Evolutionary conservation across 257 asterid species (phyloP), one percentile per base, ranked within the genome.

Genomic region (Lavandula angustifolia): DNA sequence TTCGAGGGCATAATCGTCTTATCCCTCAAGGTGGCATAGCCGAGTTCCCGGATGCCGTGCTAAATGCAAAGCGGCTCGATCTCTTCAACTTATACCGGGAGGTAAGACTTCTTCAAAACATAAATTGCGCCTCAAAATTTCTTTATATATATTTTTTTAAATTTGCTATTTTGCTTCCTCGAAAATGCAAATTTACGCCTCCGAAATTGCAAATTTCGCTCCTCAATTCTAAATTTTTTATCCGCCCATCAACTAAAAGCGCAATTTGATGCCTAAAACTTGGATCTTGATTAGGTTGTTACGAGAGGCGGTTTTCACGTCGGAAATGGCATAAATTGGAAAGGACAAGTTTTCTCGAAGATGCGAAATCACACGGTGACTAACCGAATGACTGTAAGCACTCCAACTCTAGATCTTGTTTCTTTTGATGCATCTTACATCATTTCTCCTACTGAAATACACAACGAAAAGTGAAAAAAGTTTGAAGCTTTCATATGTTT

Each of bases 301-400:
- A 90, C 99, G n/a, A 75, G 99, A 75, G 99, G 99, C 10, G 99
- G 99, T 33, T 94, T 94, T 77, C 94, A 94, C 34, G 99, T 94
- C 5, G 99, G 99, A 65, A 94, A 94, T 50, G 99, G 97, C 74
- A 94, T 94, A 77, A 94, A 94, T 67, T 94, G 99, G 99, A 94
- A 94, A 75, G 99, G 99, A 43, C 99, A 94, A 71, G 99, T 94
- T 68, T 94, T 94, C 75, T 94, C 99, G 2, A 94, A 94, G 90
- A 94, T 94, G 99, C 96, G 92, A 56, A 94, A 94, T 69, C 97
- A 94, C 87, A 94, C 99, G 0, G 94, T 85, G 52, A 94, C 97
- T 37, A 90, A 94, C 72, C 80, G 96, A 81, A 94, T 94, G 99
- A 94, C 99, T 1, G 99, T 94, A 78, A 42, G 68, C 72, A 34